A percentile compares a stretch with the other conserved stretches of the same genome.
These are phyloP conservation scores for Monilinia laxa DNA, from an alignment of 2,329 filamentous ascomycete genomes.

Conservation along the genomic window DNA sequence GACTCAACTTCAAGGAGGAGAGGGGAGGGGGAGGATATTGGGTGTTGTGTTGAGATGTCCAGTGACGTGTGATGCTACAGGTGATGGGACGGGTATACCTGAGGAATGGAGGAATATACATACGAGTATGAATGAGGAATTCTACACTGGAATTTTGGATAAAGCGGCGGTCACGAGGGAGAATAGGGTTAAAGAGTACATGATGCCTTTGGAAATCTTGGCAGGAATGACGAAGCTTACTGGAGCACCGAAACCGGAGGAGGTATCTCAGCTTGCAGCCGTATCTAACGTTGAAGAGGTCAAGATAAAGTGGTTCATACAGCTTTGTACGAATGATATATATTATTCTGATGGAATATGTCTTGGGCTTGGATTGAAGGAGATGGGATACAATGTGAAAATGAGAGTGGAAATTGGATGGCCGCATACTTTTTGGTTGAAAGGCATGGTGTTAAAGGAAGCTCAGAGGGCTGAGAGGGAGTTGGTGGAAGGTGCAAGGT, in stretches of 20 bases:
- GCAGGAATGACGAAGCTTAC: conserved; percentile 25
- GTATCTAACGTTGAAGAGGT: conserved; percentile 32
- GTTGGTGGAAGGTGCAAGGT: conserved; percentile 46
- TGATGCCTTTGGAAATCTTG: conserved; percentile 47
- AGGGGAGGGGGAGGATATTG: conserved; percentile 31
- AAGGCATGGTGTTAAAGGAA: conserved; percentile 45
- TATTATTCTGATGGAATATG: conserved; percentile 54
- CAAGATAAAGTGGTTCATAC: conserved; percentile 46
- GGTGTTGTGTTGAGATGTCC: conserved; percentile 51
- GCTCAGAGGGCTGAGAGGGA: conserved; percentile 46
- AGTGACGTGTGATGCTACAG: conserved; percentile 49
- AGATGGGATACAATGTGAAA: conserved; percentile 44
- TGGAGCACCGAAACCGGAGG: background rate
- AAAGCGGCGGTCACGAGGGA: conserved; percentile 40
- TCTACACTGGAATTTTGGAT: conserved; percentile 42
- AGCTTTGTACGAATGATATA: conserved; percentile 52
- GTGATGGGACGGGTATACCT: conserved; percentile 43
- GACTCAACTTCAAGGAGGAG: conserved; percentile 35
- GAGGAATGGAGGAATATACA: conserved; percentile 42
- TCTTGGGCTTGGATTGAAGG: conserved; percentile 47
- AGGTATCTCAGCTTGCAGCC: background rate
- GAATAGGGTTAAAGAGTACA: conserved; percentile 42
- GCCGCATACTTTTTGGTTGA: conserved; percentile 55
- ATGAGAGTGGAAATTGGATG: conserved; percentile 48
- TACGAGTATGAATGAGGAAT: conserved; percentile 43